A percentile compares a stretch with the other conserved stretches of the same genome.
Conservation (phyloP, 208 protist species). For the Plasmodiophora brassicae region DNA sequence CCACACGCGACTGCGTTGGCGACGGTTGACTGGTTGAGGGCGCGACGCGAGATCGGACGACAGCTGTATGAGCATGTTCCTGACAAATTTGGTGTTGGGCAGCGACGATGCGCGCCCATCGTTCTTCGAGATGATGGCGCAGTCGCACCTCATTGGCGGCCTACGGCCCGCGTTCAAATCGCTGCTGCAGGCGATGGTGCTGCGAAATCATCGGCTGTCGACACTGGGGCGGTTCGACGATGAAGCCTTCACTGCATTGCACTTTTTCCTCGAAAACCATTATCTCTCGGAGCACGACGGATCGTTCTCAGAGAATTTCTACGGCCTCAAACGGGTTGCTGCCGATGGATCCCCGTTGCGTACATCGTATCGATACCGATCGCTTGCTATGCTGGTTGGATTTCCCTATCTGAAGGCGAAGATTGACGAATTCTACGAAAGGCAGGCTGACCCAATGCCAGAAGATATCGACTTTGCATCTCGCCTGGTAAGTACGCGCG, state of each 20-base stretch:
- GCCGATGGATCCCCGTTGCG: not conserved
- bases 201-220: not conserved
- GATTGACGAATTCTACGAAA: too few relatives aligned
- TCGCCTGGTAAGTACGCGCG: too few relatives aligned
- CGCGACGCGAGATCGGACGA: too few relatives aligned
- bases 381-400: not conserved
- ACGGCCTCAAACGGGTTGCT: not conserved
- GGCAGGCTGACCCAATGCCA: too few relatives aligned
- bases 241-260: not conserved
- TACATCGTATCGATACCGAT: not conserved
- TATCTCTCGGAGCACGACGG: not conserved
- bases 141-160: not conserved
- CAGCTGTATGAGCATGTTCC: slow-evolving; percentile 2
- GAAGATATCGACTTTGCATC: too few relatives aligned
- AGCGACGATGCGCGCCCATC: not conserved
- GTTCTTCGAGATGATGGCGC: slow-evolving; percentile 3
- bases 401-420: not conserved
- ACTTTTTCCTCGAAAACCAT: not conserved
- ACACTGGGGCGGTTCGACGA: not conserved
- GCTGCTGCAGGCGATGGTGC: not conserved
- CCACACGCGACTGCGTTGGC: too few relatives aligned
- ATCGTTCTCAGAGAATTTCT: slow-evolving; percentile 27
- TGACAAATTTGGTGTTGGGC: slow-evolving; percentile 9
- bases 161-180: not conserved
- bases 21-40: too few relatives aligned